Evolutionary conservation across 352 stramenopile species (phyloP), one percentile per base, ranked within the genome.

Genomic region (Plasmopara viticola): DNA sequence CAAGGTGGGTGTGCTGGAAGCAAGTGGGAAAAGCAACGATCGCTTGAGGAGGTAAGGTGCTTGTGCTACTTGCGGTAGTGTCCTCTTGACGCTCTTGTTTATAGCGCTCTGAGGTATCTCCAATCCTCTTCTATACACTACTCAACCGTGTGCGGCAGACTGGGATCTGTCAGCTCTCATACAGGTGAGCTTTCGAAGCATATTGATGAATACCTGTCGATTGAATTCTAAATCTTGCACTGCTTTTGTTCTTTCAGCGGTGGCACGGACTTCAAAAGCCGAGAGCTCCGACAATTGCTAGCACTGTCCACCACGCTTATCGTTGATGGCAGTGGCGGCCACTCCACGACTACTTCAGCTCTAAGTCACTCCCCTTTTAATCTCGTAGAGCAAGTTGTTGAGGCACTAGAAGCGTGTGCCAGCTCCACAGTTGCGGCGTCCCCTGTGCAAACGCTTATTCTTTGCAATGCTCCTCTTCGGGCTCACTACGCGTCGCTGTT

Each of bases 61-160:
- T 29, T 41, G 4, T n/a, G 39, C 39, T 42, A 8, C 2, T n/a
- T 28, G 2, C 29, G 9, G 18, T 5, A 52, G 43, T 62, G 48
- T 56, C 40, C 29, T 20, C 38, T 34, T 8, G 15, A 25, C 40
- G 20, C 12, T 44, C 18, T 39, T 51, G 30, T 49, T 33, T 20
- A 7, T 35, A 87, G 79, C 51, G 73, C 33, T 64, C 74, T 0
- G 60, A 84, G 46, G 68, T 90, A 14, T 73, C 80, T 2, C 83
- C 72, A 6, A 65, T 88, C 25, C 54, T 87, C 9, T 90, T 87
- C 51, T 90, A 81, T 51, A 84, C 77, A 17, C 9, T 90, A 29
- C 71, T 90, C 13, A 87, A 84, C 34, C 72, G 75, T 13, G 76
- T 86, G 20, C 80, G 80, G 5, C 66, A 78, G 52, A 76, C 56